phyloP scores from a whole-genome alignment of 1,284 basidiomycete species.

The Violaceomyces palustris region DNA sequence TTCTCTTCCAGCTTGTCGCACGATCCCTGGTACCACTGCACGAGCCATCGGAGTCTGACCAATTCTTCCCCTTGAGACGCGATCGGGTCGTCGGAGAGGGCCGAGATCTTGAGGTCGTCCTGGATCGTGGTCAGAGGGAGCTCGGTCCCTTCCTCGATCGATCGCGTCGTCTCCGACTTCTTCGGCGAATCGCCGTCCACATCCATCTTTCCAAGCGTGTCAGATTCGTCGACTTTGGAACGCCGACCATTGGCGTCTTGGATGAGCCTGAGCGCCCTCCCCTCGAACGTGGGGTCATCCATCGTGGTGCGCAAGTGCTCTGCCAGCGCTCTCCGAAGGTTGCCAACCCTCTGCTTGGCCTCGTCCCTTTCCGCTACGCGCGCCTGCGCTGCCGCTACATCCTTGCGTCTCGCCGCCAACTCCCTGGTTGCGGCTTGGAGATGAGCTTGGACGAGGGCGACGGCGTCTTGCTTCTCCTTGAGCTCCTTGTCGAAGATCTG shows the following conservation, averaged over 20 bases:
- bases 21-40: slow-evolving; percentile 4
- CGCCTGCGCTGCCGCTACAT: slow-evolving; percentile 34
- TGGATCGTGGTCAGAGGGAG: not conserved
- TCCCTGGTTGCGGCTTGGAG: slow-evolving; percentile 83
- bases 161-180: too few species aligned
- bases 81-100: not conserved
- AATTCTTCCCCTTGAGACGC: slow-evolving; percentile 22
- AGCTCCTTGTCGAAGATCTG: slow-evolving; percentile 79
- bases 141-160: not conserved
- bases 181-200: slow-evolving; percentile 2
- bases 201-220: not conserved
- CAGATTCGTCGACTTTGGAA: too few species aligned
- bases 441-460: slow-evolving; percentile 78
- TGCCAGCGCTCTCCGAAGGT: slow-evolving; percentile 28
- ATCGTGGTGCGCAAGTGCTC: slow-evolving; percentile 63
- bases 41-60: slow-evolving; percentile 33
- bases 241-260: not conserved
- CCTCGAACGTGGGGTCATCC: slow-evolving; percentile 72
- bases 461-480: slow-evolving; percentile 75
- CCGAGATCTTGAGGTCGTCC: slow-evolving; percentile 1
- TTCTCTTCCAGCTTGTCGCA: slow-evolving; percentile 60
- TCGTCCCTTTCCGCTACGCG: slow-evolving; percentile 43
- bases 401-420: slow-evolving; percentile 76
- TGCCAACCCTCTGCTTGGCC: slow-evolving; percentile 25
- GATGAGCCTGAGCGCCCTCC: slow-evolving; percentile 40